Conservation (phyloP, 225 moss, liverwort and hornwort species). For the Straminergon stramineum region DNA sequence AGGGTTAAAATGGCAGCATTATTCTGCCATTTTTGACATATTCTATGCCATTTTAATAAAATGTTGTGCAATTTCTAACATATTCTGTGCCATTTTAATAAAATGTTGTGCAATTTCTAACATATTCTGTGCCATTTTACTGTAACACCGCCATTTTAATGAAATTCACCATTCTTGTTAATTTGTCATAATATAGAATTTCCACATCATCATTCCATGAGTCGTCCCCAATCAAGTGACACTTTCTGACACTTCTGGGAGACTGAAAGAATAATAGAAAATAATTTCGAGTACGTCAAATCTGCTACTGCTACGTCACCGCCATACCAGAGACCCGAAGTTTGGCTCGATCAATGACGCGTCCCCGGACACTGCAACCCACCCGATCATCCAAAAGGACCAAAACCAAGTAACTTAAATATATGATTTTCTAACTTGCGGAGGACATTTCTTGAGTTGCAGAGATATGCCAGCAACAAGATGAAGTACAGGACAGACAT, state of each 20-base stretch:
- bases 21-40: too few relatives aligned
- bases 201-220: background rate
- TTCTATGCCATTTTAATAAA: too few relatives aligned
- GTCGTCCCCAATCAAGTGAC: background rate
- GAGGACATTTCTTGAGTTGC: background rate
- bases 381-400: background rate
- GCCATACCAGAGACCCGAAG: background rate
- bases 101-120: too few relatives aligned
- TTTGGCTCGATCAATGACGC: background rate
- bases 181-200: background rate
- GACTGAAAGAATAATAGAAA: background rate
- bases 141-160: too few relatives aligned
- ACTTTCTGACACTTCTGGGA: background rate
- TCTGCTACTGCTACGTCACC: background rate
- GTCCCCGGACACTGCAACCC: background rate
- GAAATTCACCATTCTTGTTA: background rate
- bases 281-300: background rate
- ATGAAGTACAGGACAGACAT: background rate
- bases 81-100: too few relatives aligned
- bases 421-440: background rate
- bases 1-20: too few relatives aligned
- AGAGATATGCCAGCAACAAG: background rate
- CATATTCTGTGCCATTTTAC: too few relatives aligned
- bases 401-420: too few relatives aligned
- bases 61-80: too few relatives aligned